A percentile compares a stretch with the other conserved stretches of the same genome.
phyloP scores from a whole-genome alignment of 257 asterid genomes.

The Anisodus tanguticus region DNA sequence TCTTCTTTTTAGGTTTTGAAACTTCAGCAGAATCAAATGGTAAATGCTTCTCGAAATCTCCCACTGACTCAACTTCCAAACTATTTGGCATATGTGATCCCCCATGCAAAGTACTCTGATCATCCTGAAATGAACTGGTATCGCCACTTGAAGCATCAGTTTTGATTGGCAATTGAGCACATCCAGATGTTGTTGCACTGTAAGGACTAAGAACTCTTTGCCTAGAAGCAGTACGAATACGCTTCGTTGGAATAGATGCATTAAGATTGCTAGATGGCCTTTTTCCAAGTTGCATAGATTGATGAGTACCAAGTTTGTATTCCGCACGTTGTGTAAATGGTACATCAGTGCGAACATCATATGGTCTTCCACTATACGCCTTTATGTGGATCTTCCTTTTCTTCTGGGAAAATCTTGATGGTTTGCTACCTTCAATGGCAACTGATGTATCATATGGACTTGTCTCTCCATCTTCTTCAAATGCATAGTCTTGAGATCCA shows the following conservation, averaged over 20 bases:
- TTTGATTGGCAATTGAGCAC: constrained; percentile 69
- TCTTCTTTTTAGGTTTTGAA: constrained; percentile 83
- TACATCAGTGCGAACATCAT: constrained; percentile 59
- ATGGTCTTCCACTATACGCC: constrained; percentile 61
- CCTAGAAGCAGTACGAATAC: constrained; percentile 85
- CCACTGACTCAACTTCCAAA: constrained; percentile 78
- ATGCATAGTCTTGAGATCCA: constrained; percentile 61
- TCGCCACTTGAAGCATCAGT: constrained; percentile 96
- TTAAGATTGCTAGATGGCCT: constrained; percentile 77
- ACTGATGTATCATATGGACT: constrained; percentile 57
- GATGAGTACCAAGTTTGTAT: constrained; percentile 54
- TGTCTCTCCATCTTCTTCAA: constrained; percentile 82
- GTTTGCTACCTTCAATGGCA: constrained; percentile 57
- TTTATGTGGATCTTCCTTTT: constrained; percentile 60
- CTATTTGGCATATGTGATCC: constrained; percentile 62
- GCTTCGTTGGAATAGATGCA: constrained; percentile 89
- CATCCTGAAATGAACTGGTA: constrained; percentile 92
- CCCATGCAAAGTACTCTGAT: constrained; percentile 74
- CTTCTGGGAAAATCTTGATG: constrained; percentile 67
- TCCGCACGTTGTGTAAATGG: constrained; percentile 61
- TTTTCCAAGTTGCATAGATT: constrained; percentile 58
- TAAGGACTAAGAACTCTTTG: constrained; percentile 77
- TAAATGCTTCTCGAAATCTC: constrained; percentile 71
- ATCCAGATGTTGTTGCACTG: constrained; percentile 73
- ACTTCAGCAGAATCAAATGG: constrained; percentile 70